Evolutionary conservation across 441 rosid species (phyloP), one percentile per base, ranked within the genome.

Genomic region (Erodium chrysanthum): DNA sequence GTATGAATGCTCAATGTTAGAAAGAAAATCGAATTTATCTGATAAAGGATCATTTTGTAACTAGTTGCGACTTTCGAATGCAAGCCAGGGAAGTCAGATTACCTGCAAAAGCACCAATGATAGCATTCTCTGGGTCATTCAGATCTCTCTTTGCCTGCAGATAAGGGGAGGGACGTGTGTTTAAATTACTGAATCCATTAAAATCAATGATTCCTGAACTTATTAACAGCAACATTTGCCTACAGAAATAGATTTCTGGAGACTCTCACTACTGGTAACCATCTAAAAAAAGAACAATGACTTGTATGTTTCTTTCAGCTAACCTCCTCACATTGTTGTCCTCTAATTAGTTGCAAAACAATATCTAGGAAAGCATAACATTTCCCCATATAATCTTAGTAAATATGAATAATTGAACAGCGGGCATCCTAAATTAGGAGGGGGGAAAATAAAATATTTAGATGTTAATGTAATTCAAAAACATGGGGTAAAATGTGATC

Each of bases 81-180:
- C 40, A 35, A 35, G 40, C 10, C 7, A 11, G 23, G 10, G 44
- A 64, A 6, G 66, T 48, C 60, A 63, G 20, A 71, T 77, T 77
- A 91, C 97, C 96, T 70, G 96, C 85, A 78, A 89, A 91, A 75
- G 98, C 96, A 70, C 96, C 98, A 69, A 93, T 76, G 5, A 82
- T 54, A 62, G 96, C 97, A 78, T 89, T 93, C 82, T 91, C 98
- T 29, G 87, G 87, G 81, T 93, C 96, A 75, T 82, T 91, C 63
- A 91, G 80, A 74, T 93, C 96, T 80, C 96, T 84, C 15, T 70
- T 68, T 65, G 96, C 92, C 98, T 93, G 84, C 68, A 15, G 17
- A 65, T 20, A 10, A 35, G 10, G 7, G 21, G 15, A 50, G 21
- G 22, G 58, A 4, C 6, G 22, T 11, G 50, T 12, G 50, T 44